phyloP scores from a whole-genome alignment of 2,329 filamentous ascomycete species.

The Phaeosphaeriaceae sp. region DNA sequence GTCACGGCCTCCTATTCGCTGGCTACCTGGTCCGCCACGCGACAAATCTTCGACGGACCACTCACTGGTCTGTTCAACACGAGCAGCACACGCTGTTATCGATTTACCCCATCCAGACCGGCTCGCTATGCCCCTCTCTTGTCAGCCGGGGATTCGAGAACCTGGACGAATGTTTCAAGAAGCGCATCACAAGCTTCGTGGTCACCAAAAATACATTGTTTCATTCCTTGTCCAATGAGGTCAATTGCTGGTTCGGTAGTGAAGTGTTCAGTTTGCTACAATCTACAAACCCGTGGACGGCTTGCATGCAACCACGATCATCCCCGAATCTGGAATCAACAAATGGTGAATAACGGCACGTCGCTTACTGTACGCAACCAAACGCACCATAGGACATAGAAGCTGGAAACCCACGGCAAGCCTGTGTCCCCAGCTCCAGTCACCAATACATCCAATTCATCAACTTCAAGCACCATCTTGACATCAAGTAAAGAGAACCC shows the following conservation, averaged over 20 bases:
- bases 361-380: not conserved
- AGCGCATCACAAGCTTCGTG: not conserved
- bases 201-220: not conserved
- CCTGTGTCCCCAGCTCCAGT: not conserved
- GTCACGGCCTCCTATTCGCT: slow-evolving; percentile 14
- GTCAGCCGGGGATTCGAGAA: not conserved
- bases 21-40: slow-evolving; percentile 9
- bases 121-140: not conserved
- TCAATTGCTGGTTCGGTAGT: too few relatives aligned
- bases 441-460: not conserved
- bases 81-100: slow-evolving; percentile 1
- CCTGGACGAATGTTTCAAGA: slow-evolving; percentile 2
- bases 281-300: not conserved
- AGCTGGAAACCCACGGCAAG: not conserved
- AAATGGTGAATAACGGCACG: not conserved
- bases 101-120: not conserved
- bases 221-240: not conserved
- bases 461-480: not conserved
- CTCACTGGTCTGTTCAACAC: slow-evolving; percentile 12
- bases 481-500: not conserved
- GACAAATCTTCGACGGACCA: slow-evolving; percentile 13
- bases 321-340: not conserved
- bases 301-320: not conserved
- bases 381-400: not conserved
- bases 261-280: not conserved